Evolutionary conservation across 768 basidiomycete genomes (phyloP).

Genomic region (Tricholoma hemisulphureum): DNA sequence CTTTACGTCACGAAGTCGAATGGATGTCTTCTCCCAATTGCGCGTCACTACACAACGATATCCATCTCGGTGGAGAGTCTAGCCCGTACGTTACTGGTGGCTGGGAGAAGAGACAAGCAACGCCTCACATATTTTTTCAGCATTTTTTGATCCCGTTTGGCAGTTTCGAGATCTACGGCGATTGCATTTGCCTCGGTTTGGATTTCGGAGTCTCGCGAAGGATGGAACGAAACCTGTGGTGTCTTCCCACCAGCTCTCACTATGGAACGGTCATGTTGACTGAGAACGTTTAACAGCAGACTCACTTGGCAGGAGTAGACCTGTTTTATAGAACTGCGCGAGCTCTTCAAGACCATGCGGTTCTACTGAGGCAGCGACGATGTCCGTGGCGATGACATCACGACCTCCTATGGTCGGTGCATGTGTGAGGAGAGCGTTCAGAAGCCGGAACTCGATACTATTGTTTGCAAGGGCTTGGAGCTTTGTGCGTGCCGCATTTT

Average conservation of each 20-base stretch:
- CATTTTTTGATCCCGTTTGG: not conserved
- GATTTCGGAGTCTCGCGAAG: not conserved
- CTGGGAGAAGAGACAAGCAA: not conserved
- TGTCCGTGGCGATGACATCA: not conserved
- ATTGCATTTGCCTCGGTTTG: not conserved
- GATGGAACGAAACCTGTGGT: not conserved
- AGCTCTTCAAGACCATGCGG: not conserved
- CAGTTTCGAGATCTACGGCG: not conserved
- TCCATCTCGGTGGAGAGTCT: slow-evolving; percentile 1
- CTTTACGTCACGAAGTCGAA: not conserved
- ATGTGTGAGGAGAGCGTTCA: not conserved
- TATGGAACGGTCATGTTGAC: not conserved
- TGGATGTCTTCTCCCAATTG: not conserved
- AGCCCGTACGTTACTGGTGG: not conserved
- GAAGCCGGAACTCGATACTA: not conserved
- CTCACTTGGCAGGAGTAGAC: not conserved
- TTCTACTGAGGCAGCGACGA: not conserved
- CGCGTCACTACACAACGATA: not conserved
- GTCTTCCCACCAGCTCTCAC: not conserved
- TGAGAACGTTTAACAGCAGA: not conserved
- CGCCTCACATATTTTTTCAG: not conserved
- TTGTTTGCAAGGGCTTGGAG: not conserved
- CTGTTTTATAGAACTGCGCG: not conserved
- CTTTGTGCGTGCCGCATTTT: not conserved
- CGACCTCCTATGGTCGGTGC: not conserved